Evolutionary conservation across 768 basidiomycete species (phyloP), one percentile per base, ranked within the genome.

Genomic region (Boletus sensibilis): DNA sequence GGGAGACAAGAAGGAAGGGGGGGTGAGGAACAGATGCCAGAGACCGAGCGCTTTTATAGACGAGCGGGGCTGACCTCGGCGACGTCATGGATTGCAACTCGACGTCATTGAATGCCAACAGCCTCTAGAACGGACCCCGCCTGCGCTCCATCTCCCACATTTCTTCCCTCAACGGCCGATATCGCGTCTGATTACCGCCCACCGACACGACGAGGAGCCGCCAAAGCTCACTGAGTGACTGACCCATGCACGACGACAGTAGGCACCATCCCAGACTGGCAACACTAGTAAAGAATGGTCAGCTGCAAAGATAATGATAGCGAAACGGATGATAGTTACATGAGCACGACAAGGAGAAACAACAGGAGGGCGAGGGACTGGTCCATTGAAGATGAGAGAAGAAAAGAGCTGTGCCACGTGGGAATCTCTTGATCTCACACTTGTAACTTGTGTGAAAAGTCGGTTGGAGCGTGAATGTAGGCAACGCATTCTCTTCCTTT

Each of bases 241-340:
- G 72, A 29, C 87, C 87, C 55, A 88, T 67, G 72, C 87, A 87
- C 8, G 86, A 87, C 34, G 85, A 86, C 48, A 88, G 69, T 56
- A 87, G 69, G 64, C 87, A 89, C 84, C 87, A 87, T 40, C 78
- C 77, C 8, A 87, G 64, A 29, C 79, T 74, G 16, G 79, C 76
- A 38, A 79, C 66, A 38, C 82, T 85, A 18, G 23, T 16, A 43
- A 64, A 37, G 7, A 34, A 45, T 20, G 8, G 53, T 56, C 51
- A 55, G 66, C 18, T 1, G 5, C 7, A 7, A 44, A 12, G 44
- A 40, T 1, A 49, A 31, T 1, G 16, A 29, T 25, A 35, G 47
- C 18, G 7, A 52, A 48, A 55, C 35, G 11, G 31, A 43, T 20
- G 21, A 37, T 13, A 50, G 41, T 47, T 66, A 82, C 84, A 86